phyloP scores from a whole-genome alignment of 257 asterid genomes.

The Nicotiana tabacum region DNA sequence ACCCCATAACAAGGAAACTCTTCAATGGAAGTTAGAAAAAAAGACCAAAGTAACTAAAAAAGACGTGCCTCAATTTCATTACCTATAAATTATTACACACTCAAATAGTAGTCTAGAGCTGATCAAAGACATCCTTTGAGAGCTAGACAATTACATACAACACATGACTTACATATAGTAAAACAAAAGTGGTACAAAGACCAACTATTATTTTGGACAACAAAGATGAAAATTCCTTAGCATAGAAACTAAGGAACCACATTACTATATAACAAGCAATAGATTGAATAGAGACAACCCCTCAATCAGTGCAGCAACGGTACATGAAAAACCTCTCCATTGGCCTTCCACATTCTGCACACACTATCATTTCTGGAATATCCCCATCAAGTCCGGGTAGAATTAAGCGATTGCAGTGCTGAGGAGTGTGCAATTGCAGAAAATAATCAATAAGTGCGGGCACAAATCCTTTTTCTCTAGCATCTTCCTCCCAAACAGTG shows the following conservation, averaged over 20 bases:
- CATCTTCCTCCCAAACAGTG: slow-evolving; percentile 43
- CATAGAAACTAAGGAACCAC: background rate
- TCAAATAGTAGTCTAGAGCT: background rate
- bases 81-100: slow-evolving; percentile 10
- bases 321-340: slow-evolving; percentile 86
- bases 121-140: background rate
- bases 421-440: slow-evolving; percentile 35
- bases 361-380: slow-evolving; percentile 63
- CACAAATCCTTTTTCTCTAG: slow-evolving; percentile 42
- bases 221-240: background rate
- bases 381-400: slow-evolving; percentile 69
- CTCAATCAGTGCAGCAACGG: slow-evolving; percentile 74
- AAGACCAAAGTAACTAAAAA: background rate
- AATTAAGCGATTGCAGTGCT: slow-evolving; percentile 67
- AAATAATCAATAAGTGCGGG: slow-evolving; percentile 45
- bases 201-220: slow-evolving; percentile 5
- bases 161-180: background rate
- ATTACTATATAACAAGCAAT: background rate
- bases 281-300: background rate
- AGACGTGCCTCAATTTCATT: background rate
- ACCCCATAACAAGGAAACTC: background rate
- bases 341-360: slow-evolving; percentile 62
- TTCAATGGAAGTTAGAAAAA: background rate
- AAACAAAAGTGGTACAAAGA: slow-evolving; percentile 1
- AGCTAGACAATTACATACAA: background rate